Conservation (phyloP, 352 stramenopile genomes). For the Phytophthora cactorum region DNA sequence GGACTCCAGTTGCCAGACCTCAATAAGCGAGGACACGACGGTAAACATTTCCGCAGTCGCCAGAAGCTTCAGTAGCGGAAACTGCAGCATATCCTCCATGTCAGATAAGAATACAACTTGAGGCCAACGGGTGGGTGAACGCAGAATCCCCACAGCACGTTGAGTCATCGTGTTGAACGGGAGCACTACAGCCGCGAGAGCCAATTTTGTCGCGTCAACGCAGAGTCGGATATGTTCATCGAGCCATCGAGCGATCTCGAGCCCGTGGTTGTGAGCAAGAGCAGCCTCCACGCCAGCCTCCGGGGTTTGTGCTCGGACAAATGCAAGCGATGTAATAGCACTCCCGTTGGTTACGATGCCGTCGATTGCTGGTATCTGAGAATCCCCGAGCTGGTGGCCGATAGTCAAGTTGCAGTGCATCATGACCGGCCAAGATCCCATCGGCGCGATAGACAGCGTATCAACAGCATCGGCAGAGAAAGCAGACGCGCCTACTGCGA, state of each 20-base stretch:
- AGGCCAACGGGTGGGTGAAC: constrained; percentile 34
- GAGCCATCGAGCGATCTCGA: constrained; percentile 62
- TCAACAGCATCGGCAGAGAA: constrained; percentile 14
- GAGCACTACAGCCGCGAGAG: constrained; percentile 49
- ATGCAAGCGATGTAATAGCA: constrained; percentile 37
- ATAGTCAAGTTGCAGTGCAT: constrained; percentile 41
- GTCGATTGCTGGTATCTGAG: constrained; percentile 35
- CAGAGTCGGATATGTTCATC: constrained; percentile 44
- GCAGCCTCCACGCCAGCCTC: constrained; percentile 19
- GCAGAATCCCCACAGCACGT: constrained; percentile 53
- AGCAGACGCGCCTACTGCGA: constrained; percentile 13
- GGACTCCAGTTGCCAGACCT: constrained; percentile 42
- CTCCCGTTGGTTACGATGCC: constrained; percentile 50
- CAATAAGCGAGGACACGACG: constrained; percentile 41
- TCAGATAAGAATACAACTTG: constrained; percentile 47
- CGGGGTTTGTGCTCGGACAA: constrained; percentile 33
- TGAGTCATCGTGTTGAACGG: constrained; percentile 44
- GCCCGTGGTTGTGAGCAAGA: constrained; percentile 47
- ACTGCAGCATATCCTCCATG: constrained; percentile 57
- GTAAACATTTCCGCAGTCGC: constrained; percentile 41
- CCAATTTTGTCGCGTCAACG: constrained; percentile 37
- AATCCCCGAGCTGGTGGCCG: constrained; percentile 4
- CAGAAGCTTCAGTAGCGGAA: constrained; percentile 52
- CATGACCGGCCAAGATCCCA: constrained; percentile 38
- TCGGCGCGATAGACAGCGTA: constrained; percentile 10